Base-by-base conservation (phyloP, 495 filamentous ascomycete genomes). In the Letharia lupina region DNA sequence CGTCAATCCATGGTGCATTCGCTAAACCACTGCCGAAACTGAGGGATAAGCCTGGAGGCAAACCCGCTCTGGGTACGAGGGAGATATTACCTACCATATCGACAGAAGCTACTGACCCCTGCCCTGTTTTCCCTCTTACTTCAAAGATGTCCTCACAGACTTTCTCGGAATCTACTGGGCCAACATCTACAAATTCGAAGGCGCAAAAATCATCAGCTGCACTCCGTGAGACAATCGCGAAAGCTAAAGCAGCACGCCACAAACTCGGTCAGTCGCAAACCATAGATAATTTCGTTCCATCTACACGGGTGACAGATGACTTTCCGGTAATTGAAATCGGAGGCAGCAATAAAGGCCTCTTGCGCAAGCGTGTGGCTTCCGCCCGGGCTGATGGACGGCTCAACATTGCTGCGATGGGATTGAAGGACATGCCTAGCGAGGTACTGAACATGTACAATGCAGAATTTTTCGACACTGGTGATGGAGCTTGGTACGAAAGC, bases 371-470 rank as follows among this genome's bases (percentile, higher is more conserved):
- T 8, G 86, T 96, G 48, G 83, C 87, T 63, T 76, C 84, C 18
- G 95, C 91, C 13, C 82, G 93, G 60, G 84, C 81, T 0, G 91
- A 91, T 54, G 94, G 94, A 23, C 83, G 87, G 44, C 82, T 99
- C 62, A 97, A 98, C 68, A 92, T 99, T 71, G 86, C 93, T 10
- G 91, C 89, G 2, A 83, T 98, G 83, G 86, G 86, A 15, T 75
- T 99, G 54, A 87, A 81, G 63, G 82, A 89, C 65, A 88, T 99
- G 13, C 95, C 94, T 3, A 75, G 81, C 1, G 91, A 93, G 70
- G 90, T 98, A 4, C 76, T 96, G 77, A 85, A 85, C 28, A 98
- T 99, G 94, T 98, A 97, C 72, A 82, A 85, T 57, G 81, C 82
- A 47, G 87, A 88, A 65, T 72, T 76, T 2, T 63, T 72, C 33